phyloP scores from a whole-genome alignment of 352 stramenopile genomes.

The Phytophthora foliorum region DNA sequence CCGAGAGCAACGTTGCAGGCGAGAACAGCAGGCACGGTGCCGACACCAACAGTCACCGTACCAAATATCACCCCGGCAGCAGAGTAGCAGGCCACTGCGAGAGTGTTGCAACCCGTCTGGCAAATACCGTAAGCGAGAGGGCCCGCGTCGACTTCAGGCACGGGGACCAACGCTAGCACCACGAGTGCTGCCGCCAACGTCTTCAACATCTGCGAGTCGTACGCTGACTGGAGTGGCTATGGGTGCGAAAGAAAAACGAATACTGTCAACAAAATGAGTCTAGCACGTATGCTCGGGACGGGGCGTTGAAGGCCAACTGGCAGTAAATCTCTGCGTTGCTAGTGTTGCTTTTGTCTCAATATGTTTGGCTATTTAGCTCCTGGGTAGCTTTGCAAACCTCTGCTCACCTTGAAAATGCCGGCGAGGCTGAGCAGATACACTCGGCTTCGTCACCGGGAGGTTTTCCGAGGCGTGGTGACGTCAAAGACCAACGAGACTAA shows the following conservation, averaged over 20 bases:
- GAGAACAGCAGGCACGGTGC: conserved; percentile 8
- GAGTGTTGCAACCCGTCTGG: conserved; percentile 51
- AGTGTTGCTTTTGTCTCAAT: too few relatives aligned
- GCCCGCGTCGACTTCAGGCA: conserved; percentile 19
- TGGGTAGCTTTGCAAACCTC: too few relatives aligned
- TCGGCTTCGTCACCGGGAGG: conserved; percentile 18
- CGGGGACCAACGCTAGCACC: conserved; percentile 6
- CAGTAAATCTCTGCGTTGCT: too few relatives aligned
- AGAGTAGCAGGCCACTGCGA: conserved; percentile 50
- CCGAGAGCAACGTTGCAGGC: conserved; percentile 43
- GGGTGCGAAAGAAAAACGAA: too few relatives aligned
- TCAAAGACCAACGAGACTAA: conserved; percentile 1
- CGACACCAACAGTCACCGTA: conserved; percentile 37
- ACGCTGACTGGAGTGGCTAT: too few relatives aligned
- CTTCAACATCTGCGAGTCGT: conserved; percentile 19
- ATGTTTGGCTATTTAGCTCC: too few relatives aligned
- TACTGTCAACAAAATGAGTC: too few relatives aligned
- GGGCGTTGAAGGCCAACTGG: too few relatives aligned
- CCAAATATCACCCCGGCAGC: conserved; percentile 48
- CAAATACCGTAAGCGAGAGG: conserved; percentile 44
- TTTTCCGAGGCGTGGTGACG: background rate
- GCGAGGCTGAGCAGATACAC: conserved; percentile 17
- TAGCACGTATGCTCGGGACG: too few relatives aligned
- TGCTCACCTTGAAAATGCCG: too few relatives aligned
- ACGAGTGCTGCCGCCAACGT: conserved; percentile 3